Base-by-base conservation (phyloP, 1,139 yeast genomes). In the Saccharomyces hybrid region DNA sequence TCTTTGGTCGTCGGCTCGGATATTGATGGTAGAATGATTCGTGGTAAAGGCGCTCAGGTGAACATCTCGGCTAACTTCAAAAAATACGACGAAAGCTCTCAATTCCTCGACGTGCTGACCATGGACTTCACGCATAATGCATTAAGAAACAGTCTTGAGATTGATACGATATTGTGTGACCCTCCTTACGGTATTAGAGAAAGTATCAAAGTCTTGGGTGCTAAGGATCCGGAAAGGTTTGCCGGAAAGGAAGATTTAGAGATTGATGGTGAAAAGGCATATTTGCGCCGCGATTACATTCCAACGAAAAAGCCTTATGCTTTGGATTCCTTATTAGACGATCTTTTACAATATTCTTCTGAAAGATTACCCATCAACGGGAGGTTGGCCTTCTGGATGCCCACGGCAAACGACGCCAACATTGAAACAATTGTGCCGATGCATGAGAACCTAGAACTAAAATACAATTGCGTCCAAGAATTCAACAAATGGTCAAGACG, bases 111-210 rank as follows among this genome's bases (percentile, higher is more conserved):
- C 68, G 84, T 86, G 0, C 64, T 89, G 63, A 84, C 95, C 11
- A 88, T 93, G 95, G 99, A 93, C 71, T 93, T 93, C 69, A 93
- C 98, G 3, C 91, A 93, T 67, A 86, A 87, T 68, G 85, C 96
- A 2, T 74, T 95, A 54, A 77, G 97, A 58, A 57, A 70, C 0
- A 76, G 79, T 61, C 72, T 93, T 47, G 70, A 65, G 42, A 78
- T 95, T 16, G 96, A 93, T 64, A 79, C 90, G 1, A 90, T 93
- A n/a, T 81, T 93, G 1, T 90, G 97, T 67, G 99, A 93, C 69
- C 99, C 99, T 1, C 99, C 99, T 0, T 93, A 93, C 68, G 99
- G 99, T 2, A 95, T 93, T 1, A 78, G 99, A 63, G 99, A 95
- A 69, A 96, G 98, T 0, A 79, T 95, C 50, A 88, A 89, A 66